Evolutionary conservation across 176 grass and related monocot species (phyloP).

Genomic region (Zea luxurians): DNA sequence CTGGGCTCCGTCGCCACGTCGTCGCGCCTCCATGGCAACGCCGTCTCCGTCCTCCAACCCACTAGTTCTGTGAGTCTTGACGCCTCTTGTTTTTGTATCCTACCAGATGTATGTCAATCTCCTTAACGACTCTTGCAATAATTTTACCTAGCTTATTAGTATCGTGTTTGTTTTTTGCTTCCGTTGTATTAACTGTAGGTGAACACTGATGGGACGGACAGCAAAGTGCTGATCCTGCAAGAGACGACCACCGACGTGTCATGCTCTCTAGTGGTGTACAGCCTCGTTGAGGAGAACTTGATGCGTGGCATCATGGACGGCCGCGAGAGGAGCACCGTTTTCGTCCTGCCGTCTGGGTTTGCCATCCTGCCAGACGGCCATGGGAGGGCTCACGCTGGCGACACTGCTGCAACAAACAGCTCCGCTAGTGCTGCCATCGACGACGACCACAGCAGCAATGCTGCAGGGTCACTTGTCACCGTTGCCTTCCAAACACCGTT

Average conservation of each 20-base stretch:
- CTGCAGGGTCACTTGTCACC: background rate
- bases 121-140: background rate
- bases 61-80: slow-evolving; percentile 37
- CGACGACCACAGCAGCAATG: background rate
- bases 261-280: slow-evolving; percentile 40
- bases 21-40: slow-evolving; percentile 32
- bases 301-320: slow-evolving; percentile 41
- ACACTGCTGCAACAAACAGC: background rate
- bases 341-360: slow-evolving; percentile 33
- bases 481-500: background rate
- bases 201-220: background rate
- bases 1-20: slow-evolving; percentile 43
- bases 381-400: background rate
- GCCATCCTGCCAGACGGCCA: background rate
- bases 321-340: background rate
- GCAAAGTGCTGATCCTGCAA: slow-evolving; percentile 46
- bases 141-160: too few relatives aligned
- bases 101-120: background rate
- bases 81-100: background rate
- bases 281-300: background rate
- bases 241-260: slow-evolving; percentile 33
- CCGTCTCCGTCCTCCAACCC: slow-evolving; percentile 52
- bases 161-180: background rate
- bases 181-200: background rate
- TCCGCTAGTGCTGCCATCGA: background rate